Base-by-base conservation (phyloP, 495 filamentous ascomycete genomes). In the Trichodelitschia bisporula region DNA sequence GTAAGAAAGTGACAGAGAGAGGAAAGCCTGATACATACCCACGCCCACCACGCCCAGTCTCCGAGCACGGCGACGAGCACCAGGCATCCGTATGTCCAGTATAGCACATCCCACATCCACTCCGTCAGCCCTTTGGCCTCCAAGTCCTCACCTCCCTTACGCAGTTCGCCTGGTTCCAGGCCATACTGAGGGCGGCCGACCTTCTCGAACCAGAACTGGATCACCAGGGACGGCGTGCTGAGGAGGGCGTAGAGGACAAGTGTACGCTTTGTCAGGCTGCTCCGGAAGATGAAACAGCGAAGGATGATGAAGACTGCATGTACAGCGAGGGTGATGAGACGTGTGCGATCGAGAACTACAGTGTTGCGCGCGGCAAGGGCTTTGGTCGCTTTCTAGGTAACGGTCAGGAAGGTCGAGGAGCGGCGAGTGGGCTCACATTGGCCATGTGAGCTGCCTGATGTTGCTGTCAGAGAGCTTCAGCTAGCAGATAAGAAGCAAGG, bases 31-130 rank as follows among this genome's bases (percentile, higher is more conserved):
- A 11, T 18, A 36, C 36, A 17, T 16, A 36, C 35, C 34, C 40
- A 55, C 14, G 38, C 20, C 48, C 46, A 51, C 49, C 49, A 55
- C 18, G 42, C 48, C 39, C 42, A 43, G 28, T 53, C 45, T 12
- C 51, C 51, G 9, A 45, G 25, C 21, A 49, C 46, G 18, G 39
- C 38, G 23, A 30, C 48, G 36, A 44, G 41, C 41, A 38, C 50
- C 49, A 38, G 43, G 49, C 51, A 67, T 44, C 15, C 66, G 65
- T 45, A 51, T 19, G 69, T 65, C 54, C 86, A 82, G 59, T 91
- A 95, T 19, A 93, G 56, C 16, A 92, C 61, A 55, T 97, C 86
- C 62, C 84, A 95, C 73, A 93, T 77, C 53, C 83, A 97, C 51
- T 97, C 86, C 4, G 82, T 95, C 50, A 97, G 54, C 0, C 86